Base-by-base conservation (phyloP, 1,139 yeast species). In the Scheffersomyces segobiensis region DNA sequence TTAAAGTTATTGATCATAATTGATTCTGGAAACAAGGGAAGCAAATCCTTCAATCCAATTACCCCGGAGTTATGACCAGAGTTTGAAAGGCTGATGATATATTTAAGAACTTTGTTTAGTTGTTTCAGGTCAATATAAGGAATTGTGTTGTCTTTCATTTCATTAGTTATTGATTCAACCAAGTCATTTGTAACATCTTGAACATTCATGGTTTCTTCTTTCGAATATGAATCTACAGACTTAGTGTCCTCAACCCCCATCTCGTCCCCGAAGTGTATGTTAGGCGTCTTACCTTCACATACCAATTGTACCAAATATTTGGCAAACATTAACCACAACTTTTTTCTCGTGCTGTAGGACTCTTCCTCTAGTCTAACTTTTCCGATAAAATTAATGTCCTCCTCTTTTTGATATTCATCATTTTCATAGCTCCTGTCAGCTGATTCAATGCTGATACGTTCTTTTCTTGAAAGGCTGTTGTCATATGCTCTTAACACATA, bases 1-100 rank as follows among this genome's bases (percentile, higher is more conserved):
- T 92, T 92, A 70, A 95, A 85, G 60, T 90, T 87, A 64, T 92
- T 96, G 55, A 95, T 88, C 54, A 90, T 87, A 0, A 91, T 84
- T 57, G 90, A 85, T 65, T 92, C 95, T 0, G 98, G 97, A 65
- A 93, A 88, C 46, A 92, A 75, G 1, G 97, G 97, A 53, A 96
- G 73, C 49, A 96, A 71, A 66, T 95, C 98, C 64, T 91, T 93
- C 55, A 95, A 87, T 3, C 87, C 83, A 24, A 95, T 74, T 53
- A 60, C 67, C 8, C 60, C 58, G 14, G 56, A 53, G 60, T 17
- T 66, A 61, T 52, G 69, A 19, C 56, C 52, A 1, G 60, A 46
- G 48, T 57, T 60, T 2, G 89, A 85, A 64, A 72, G 85, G 57
- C 73, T 79, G 70, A 81, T 74, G 56, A 83, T 76, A 68, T 59